Evolutionary conservation across 2,329 filamentous ascomycete genomes (phyloP), one percentile per base, ranked within the genome.

Genomic region (Colletotrichum lentis): DNA sequence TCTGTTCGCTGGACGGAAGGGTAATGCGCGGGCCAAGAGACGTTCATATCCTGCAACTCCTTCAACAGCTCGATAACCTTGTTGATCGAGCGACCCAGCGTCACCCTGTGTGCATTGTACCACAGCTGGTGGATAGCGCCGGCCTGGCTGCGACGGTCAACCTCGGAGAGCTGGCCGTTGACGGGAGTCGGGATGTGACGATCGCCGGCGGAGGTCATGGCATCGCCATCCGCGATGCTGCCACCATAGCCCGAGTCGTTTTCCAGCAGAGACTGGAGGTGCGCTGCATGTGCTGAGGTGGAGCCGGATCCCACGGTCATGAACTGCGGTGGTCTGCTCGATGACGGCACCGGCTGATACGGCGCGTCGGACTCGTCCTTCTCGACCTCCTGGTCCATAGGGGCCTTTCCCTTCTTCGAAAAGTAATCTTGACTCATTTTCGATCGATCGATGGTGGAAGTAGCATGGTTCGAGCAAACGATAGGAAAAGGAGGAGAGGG

Each of bases 1-100:
- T 87, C 84, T 41, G 87, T 77, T 71, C 88, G 84, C 76, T 93
- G 90, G 3, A 95, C 90, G 2, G 94, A 93, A 61, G 96, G 96
- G 77, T 99, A 99, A 77, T 96, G 92, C 39, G 94, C 95, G 1
- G 96, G 96, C 96, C 96, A 98, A 75, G 90, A 87, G 16, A 90
- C 83, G 75, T 99, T 99, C 86, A 93, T 96, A 70, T 94, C 86
- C 78, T 97, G 94, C 65, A 99, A 85, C 68, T 88, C 88, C 77
- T 91, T 90, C 71, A 99, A 81, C 2, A 93, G 88, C 69, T 97
- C 93, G 66, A 97, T 88, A 10, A 94, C 95, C 73, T 90, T 88
- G 75, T 90, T 92, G 76, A 99, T 97, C 16, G 94, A 91, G 68
- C 94, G 91, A 50, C 89, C 93, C n/a, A 99, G 87, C 39, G 92